Evolutionary conservation across 1,284 basidiomycete genomes (phyloP).

Genomic region (Ceratobasidium sp.): DNA sequence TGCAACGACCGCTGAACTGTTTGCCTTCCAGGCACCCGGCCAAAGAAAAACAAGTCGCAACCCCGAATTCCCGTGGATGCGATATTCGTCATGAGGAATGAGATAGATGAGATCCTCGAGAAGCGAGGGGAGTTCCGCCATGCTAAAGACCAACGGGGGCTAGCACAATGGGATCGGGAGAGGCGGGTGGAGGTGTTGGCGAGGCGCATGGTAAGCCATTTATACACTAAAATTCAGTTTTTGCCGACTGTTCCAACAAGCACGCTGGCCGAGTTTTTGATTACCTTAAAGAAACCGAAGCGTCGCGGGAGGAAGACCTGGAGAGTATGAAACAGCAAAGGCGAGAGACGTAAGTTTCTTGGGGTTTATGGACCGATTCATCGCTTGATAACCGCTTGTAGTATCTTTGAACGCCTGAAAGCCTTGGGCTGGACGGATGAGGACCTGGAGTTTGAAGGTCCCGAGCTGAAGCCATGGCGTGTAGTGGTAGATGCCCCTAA

Average conservation of each 20-base stretch:
- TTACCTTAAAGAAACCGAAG: not conserved
- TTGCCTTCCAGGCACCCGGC: not conserved
- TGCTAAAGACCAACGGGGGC: not conserved
- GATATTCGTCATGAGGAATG: not conserved
- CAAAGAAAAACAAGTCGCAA: not conserved
- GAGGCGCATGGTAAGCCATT: not conserved
- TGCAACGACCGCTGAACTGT: no score
- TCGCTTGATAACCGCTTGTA: not conserved
- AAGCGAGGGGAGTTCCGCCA: not conserved
- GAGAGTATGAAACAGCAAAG: not conserved
- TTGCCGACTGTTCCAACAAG: not conserved
- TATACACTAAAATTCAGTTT: not conserved
- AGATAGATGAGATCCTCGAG: not conserved
- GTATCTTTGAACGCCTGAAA: not conserved
- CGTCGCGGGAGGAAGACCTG: not conserved
- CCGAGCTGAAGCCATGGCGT: not conserved
- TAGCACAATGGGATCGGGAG: not conserved
- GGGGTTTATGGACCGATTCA: not conserved
- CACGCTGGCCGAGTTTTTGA: not conserved
- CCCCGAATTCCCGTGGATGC: not conserved
- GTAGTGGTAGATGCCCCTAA: constrained; percentile 3
- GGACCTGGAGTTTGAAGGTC: not conserved
- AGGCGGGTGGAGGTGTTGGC: not conserved
- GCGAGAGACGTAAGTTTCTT: not conserved
- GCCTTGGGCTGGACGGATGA: constrained; percentile 4